Percentiles rank a stretch among this genome's conserved stretches.
phyloP scores from a whole-genome alignment of 331 rosid species.

The Malus hybrid region DNA sequence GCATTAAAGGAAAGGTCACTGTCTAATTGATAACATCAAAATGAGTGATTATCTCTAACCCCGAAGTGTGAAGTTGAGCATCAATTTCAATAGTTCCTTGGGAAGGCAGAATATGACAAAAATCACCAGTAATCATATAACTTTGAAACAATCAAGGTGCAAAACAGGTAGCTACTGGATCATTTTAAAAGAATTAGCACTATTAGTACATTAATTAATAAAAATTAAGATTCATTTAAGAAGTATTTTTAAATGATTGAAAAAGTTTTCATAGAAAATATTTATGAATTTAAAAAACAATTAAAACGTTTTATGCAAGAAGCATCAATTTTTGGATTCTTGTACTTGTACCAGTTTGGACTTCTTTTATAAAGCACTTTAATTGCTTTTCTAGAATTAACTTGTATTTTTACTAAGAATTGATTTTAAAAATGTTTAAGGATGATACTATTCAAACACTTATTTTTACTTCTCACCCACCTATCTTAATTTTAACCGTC shows the following conservation, averaged over 20 bases:
- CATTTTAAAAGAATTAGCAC: not conserved
- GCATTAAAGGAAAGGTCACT: not conserved
- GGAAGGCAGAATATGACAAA: not conserved
- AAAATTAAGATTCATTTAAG: not conserved
- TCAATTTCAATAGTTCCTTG: not conserved
- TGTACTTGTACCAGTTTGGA: too few species aligned
- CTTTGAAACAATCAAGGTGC: not conserved
- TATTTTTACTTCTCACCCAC: too few species aligned
- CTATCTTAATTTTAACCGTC: too few species aligned
- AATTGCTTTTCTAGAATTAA: too few species aligned
- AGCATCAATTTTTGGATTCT: too few species aligned
- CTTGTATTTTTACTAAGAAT: too few species aligned
- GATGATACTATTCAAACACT: fast-evolving
- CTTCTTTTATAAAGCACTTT: too few species aligned
- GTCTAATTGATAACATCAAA: not conserved
- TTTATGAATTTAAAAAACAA: fast-evolving
- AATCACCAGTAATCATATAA: not conserved
- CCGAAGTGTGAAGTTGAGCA: not conserved
- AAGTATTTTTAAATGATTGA: too few species aligned
- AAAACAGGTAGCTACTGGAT: slow-evolving; percentile 5
- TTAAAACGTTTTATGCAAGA: too few species aligned
- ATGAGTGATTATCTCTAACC: not conserved
- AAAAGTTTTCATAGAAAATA: fast-evolving
- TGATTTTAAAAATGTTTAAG: too few species aligned
- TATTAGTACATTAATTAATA: not conserved